These are phyloP conservation scores for Dactylella cylindrospora DNA, from an alignment of 2,329 filamentous ascomycete genomes.

Conservation along the genomic window DNA sequence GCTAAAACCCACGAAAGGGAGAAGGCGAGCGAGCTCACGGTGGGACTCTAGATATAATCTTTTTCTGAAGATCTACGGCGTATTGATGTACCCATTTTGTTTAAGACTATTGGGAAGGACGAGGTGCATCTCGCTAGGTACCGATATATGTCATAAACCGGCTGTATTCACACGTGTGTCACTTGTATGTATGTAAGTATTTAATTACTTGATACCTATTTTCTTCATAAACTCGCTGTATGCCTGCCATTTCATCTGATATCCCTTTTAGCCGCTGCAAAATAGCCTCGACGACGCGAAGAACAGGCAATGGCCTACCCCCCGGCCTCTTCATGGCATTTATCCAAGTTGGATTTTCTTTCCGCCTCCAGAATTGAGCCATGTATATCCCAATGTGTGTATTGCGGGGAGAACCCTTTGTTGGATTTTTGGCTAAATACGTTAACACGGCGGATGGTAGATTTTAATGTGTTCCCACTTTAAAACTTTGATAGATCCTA, in stretches of 20 bases:
- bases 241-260: conserved; percentile 16
- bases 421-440: conserved; percentile 36
- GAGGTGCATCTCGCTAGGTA: too few relatives aligned
- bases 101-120: too few relatives aligned
- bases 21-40: too few relatives aligned
- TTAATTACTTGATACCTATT: too few relatives aligned
- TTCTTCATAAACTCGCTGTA: conserved; percentile 5
- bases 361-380: too few relatives aligned
- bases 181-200: conserved; percentile 5
- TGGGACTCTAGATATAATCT: too few relatives aligned
- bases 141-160: too few relatives aligned
- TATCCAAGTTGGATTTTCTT: conserved; percentile 22
- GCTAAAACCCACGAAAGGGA: conserved; percentile 19
- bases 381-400: too few relatives aligned
- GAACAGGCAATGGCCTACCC: conserved; percentile 8
- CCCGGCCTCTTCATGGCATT: conserved; percentile 3
- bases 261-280: conserved; percentile 28
- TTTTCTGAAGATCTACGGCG: too few relatives aligned
- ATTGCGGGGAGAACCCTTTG: background rate
- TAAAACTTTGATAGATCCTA: conserved; percentile 18
- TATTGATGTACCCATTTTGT: too few relatives aligned
- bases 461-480: conserved; percentile 32
- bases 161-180: conserved; percentile 32
- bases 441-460: too few relatives aligned
- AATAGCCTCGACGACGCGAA: conserved; percentile 1